These are phyloP conservation scores for Rhipidocladum racemiflorum DNA, from an alignment of 176 grass and related monocot species.

Conservation along the genomic window DNA sequence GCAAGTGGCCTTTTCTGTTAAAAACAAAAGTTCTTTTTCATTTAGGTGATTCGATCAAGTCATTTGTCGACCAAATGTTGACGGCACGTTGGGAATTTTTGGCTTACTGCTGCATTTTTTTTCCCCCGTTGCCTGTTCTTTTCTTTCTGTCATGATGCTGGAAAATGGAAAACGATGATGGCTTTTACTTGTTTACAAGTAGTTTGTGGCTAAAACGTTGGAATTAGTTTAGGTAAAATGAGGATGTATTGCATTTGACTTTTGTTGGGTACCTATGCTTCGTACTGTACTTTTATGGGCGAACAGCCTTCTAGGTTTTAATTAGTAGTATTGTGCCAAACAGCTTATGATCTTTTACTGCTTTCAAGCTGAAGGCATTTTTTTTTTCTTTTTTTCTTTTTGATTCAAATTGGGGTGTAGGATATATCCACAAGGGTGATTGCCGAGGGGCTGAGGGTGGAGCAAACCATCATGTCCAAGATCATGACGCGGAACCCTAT, in stretches of 20 bases:
- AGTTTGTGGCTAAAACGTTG: background rate
- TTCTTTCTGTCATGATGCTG: background rate
- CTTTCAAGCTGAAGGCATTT: constrained; percentile 7
- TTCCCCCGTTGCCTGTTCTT: background rate
- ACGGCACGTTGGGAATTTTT: background rate
- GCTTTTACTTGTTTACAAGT: background rate
- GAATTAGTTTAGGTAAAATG: background rate
- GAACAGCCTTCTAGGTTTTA: background rate
- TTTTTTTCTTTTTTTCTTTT: background rate
- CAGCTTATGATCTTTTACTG: constrained; percentile 1
- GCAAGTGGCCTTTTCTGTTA: constrained; percentile 30
- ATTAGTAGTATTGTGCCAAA: background rate
- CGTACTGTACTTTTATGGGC: background rate
- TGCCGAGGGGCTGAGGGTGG: constrained; percentile 78
- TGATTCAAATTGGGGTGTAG: constrained; percentile 39
- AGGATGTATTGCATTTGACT: background rate
- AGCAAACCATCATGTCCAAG: constrained; percentile 88
- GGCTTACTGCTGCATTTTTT: background rate
- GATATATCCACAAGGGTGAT: constrained; percentile 91
- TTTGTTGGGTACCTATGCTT: constrained; percentile 1
- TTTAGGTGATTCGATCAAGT: background rate
- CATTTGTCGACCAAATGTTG: background rate
- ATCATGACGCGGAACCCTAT: constrained; percentile 84
- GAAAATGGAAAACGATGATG: background rate
- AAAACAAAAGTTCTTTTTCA: background rate